These are phyloP conservation scores for Stenogyne calaminthoides DNA, from an alignment of 305 asterid genomes.

Conservation along the genomic window DNA sequence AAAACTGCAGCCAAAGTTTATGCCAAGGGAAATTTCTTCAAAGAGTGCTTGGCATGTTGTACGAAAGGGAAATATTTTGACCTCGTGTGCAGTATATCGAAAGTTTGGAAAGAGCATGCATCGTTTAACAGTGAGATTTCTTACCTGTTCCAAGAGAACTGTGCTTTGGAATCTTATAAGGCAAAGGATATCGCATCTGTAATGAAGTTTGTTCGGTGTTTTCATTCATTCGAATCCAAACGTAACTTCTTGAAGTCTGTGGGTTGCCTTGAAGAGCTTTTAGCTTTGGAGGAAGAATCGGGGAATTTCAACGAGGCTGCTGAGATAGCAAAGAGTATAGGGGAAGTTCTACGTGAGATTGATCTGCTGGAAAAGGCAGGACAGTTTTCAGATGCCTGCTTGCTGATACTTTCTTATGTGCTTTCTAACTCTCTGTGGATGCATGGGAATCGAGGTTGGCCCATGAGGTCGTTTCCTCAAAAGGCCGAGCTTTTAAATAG, in stretches of 20 bases:
- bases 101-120: constrained; percentile 53
- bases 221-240: constrained; percentile 41
- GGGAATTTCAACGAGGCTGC: constrained; percentile 65
- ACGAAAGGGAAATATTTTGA: constrained; percentile 46
- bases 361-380: constrained; percentile 52
- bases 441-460: constrained; percentile 53
- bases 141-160: constrained; percentile 47
- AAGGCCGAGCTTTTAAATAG: constrained; percentile 41
- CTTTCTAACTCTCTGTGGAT: constrained; percentile 56
- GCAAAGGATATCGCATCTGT: constrained; percentile 42
- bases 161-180: constrained; percentile 41
- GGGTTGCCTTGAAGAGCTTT: constrained; percentile 47
- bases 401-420: constrained; percentile 39
- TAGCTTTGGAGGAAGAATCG: constrained; percentile 52
- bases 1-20: constrained; percentile 51
- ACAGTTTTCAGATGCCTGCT: constrained; percentile 34
- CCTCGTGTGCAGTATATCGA: constrained; percentile 45
- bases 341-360: constrained; percentile 47
- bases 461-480: constrained; percentile 42
- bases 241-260: constrained; percentile 48
- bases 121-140: constrained; percentile 23
- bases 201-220: constrained; percentile 54
- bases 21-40: constrained; percentile 44
- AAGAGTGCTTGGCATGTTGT: constrained; percentile 57
- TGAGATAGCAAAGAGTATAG: constrained; percentile 44